Evolutionary conservation across 345 rosid species (phyloP), one percentile per base, ranked within the genome.

Genomic region (Laguncularia racemosa): DNA sequence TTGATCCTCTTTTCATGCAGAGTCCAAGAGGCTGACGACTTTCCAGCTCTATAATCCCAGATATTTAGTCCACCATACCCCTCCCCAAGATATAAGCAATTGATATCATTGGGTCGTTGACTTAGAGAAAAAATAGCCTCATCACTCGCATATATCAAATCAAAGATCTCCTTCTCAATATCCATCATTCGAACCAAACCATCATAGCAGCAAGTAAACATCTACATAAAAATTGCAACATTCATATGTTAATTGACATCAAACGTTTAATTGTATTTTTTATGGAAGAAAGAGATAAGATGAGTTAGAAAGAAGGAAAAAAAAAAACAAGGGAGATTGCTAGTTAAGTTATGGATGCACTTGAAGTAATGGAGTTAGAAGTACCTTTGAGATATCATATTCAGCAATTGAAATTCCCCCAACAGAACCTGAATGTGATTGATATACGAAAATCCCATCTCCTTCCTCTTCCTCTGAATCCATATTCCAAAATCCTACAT

Each of bases 401-500:
- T 79, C 82, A 40, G 78, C 89, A 68, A 78, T 72, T 65, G 74
- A 66, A 67, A 86, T 73, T 47, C 84, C 96, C 1, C 88, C 80
- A 70, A 89, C 65, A 0, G 89, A 86, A 49, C 66, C 76, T 3
- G 62, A 58, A 67, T 92, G 98, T 0, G 78, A 79, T 7, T 14
- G 71, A 60, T 80, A 93, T 67, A 86, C 53, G 72, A 68, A 80
- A 26, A 81, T 75, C 50, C 88, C 96, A 62, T 76, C 57, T 9
- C 58, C 84, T 12, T 65, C 72, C 48, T 66, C 77, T 23, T 62
- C 67, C 28, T 60, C 19, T 46, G 68, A 51, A 65, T 80, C 76
- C 75, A 80, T 46, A 73, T 89, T 83, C 98, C 98, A 89, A 64
- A 84, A 89, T 18, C 80, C 79, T 45, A 89, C 63, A 60, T 89